Conservation (phyloP, 257 asterid genomes). For the Thymus mandschuricus region DNA sequence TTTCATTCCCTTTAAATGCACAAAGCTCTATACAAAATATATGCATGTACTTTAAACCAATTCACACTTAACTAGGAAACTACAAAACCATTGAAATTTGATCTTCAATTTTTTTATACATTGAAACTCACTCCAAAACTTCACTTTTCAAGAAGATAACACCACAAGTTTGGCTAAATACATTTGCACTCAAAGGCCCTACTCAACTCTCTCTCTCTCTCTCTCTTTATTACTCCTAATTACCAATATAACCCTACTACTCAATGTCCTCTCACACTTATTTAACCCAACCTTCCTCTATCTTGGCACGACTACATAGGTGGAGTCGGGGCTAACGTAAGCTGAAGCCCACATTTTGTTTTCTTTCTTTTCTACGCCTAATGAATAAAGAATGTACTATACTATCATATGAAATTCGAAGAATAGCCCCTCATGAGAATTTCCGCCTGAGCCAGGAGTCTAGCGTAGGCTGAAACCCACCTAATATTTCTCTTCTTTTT, state of each 20-base stretch:
- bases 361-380: too few species aligned
- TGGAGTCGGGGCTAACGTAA: too few species aligned
- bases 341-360: too few species aligned
- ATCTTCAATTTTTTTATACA: neutral
- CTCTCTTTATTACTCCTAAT: too few species aligned
- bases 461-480: too few species aligned
- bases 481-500: too few species aligned
- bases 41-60: neutral
- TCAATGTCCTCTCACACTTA: neutral
- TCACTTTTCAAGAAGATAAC: constrained; percentile 14
- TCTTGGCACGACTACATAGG: too few species aligned
- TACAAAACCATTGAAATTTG: neutral
- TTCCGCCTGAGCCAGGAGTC: too few species aligned
- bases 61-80: neutral
- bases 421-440: too few species aligned
- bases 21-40: neutral
- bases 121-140: neutral
- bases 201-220: too few species aligned
- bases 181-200: neutral
- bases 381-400: too few species aligned
- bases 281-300: neutral
- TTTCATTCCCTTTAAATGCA: neutral
- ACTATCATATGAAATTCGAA: too few species aligned
- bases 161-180: neutral
- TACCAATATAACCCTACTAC: neutral